Conservation (phyloP, 1,139 yeast species). For the Hansenula sp. region DNA sequence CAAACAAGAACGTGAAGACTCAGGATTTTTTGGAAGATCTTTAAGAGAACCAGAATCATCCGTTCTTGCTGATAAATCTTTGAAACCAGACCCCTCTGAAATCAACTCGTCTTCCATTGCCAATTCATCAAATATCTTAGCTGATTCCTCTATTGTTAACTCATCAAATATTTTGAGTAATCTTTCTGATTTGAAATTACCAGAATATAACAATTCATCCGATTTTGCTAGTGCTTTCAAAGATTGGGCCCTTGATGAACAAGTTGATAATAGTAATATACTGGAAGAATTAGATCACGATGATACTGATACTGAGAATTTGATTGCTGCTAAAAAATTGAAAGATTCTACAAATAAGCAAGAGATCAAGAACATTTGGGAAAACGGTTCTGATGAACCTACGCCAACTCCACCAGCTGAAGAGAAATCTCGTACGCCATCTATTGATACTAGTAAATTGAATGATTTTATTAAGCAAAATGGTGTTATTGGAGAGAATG, state of each 20-base stretch:
- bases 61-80: neutral
- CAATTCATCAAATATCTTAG: neutral
- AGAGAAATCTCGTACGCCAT: slow-evolving; percentile 7
- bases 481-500: slow-evolving; percentile 9
- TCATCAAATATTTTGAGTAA: slow-evolving; percentile 5
- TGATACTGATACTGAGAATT: neutral
- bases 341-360: slow-evolving; percentile 3
- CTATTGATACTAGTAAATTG: slow-evolving; percentile 15
- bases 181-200: slow-evolving; percentile 13
- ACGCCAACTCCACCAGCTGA: slow-evolving; percentile 1
- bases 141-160: slow-evolving; percentile 1
- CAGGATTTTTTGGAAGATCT: neutral
- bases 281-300: neutral
- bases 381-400: slow-evolving; percentile 7
- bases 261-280: neutral
- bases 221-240: slow-evolving; percentile 23
- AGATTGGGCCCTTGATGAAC: slow-evolving; percentile 17
- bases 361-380: slow-evolving; percentile 20
- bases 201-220: slow-evolving; percentile 19
- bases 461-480: slow-evolving; percentile 11
- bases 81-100: neutral
- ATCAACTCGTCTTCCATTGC: too few relatives aligned
- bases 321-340: neutral
- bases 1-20: neutral
- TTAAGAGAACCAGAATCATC: neutral